A percentile compares a stretch with the other conserved stretches of the same genome.
These are phyloP conservation scores for Sanghuangporus baumii DNA, from an alignment of 1,284 basidiomycete species.

Conservation along the genomic window DNA sequence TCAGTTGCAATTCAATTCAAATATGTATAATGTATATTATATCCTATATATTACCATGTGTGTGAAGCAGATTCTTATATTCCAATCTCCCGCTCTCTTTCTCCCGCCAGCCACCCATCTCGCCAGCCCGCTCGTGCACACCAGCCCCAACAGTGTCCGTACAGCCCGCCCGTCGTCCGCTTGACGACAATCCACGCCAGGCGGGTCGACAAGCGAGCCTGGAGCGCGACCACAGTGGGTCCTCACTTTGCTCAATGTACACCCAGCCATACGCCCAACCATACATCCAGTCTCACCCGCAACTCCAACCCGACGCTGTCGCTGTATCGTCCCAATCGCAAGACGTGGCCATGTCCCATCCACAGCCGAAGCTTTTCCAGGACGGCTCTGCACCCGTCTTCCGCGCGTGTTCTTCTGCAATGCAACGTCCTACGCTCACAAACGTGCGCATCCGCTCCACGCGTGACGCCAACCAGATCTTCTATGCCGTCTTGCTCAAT, in stretches of 20 bases:
- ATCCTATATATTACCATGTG: background rate
- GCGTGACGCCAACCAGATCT: constrained; percentile 72
- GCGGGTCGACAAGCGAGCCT: background rate
- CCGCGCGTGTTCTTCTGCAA: constrained; percentile 26
- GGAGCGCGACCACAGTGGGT: background rate
- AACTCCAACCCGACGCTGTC: background rate
- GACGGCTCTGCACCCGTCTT: constrained; percentile 19
- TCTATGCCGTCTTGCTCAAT: constrained; percentile 65
- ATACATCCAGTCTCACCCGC: background rate
- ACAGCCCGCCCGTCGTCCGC: background rate
- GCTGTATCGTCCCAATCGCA: background rate
- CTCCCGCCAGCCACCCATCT: background rate
- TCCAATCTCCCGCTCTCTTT: background rate
- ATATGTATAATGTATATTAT: background rate
- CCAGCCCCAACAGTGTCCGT: background rate
- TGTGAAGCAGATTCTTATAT: background rate
- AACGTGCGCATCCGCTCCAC: constrained; percentile 72
- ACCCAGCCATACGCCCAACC: background rate
- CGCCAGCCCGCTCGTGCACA: background rate
- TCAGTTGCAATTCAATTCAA: background rate
- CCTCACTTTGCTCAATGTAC: constrained; percentile 1
- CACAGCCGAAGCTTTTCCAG: constrained; percentile 2
- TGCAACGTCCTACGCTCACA: constrained; percentile 69
- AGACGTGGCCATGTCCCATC: background rate
- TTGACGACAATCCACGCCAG: background rate